phyloP scores from a whole-genome alignment of 352 stramenopile genomes.

The Globisporangium viniferum region DNA sequence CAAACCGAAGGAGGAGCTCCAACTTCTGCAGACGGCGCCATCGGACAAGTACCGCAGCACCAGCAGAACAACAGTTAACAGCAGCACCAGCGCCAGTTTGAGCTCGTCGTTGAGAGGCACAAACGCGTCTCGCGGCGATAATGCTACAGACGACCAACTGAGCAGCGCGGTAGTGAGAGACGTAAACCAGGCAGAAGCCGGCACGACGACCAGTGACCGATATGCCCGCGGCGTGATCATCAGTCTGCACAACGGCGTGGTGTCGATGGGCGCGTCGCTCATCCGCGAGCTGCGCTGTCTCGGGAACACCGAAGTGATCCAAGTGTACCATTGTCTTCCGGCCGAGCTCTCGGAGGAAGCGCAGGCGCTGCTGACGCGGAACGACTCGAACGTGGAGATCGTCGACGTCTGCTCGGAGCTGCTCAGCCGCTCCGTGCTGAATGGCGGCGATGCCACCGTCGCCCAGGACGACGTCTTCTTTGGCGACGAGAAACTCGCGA shows the following conservation, averaged over 20 bases:
- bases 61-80: background rate
- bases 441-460: constrained; percentile 1
- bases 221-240: constrained; percentile 32
- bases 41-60: background rate
- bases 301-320: constrained; percentile 37
- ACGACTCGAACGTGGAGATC: constrained; percentile 52
- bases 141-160: background rate
- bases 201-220: background rate
- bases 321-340: constrained; percentile 44
- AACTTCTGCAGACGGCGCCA: constrained; percentile 8
- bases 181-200: background rate
- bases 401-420: constrained; percentile 56
- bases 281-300: constrained; percentile 52
- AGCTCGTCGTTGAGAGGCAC: background rate
- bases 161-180: background rate
- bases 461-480: constrained; percentile 26
- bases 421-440: constrained; percentile 14
- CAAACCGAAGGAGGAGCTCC: background rate
- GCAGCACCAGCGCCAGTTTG: background rate
- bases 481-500: constrained; percentile 14
- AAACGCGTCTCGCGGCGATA: background rate
- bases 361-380: constrained; percentile 30
- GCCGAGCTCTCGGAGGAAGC: constrained; percentile 39
- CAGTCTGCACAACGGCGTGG: constrained; percentile 39
- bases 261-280: constrained; percentile 50